Base-by-base conservation (phyloP, 768 basidiomycete genomes). In the Leucosporidium yakuticum region DNA sequence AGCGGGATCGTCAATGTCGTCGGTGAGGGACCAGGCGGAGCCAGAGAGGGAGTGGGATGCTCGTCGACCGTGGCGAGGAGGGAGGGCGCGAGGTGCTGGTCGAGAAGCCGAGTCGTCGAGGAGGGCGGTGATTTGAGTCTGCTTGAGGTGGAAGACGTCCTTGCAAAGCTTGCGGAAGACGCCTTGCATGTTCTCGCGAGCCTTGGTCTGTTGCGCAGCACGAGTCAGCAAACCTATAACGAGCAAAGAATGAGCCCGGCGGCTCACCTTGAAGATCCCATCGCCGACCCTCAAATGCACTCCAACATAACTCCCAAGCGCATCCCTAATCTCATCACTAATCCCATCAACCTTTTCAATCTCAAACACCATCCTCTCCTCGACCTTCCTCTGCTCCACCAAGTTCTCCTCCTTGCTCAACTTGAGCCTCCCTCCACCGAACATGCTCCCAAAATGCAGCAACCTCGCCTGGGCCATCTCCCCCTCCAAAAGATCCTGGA, bases 401-500 rank as follows among this genome's bases (percentile, higher is more conserved):
- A n/a, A n/a, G 21, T 17, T 23, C 51, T 47, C 70, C 32, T 47
- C 47, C 20, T 34, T 34, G 23, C 20, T n/a, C 15, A 71, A 25
- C 29, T 50, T 55, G 21, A 71, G 48, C 57, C 67, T 48, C 4
- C 58, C 29, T 17, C 64, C 50, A 9, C 60, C 56, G 59, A 71
- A 71, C 14, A 71, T n/a, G 47, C 64, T 65, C 6, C 67, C 67
- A n/a, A 71, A 71, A 25, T 31, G 60, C 29, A 71, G 53, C 4
- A 71, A 53, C 5, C 64, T 44, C 21, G 34, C 48, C 17, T 27
- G 27, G 53, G 2, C 48, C 44, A 65, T 19, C 47, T 56, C 23
- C 2, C 57, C 64, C 31, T 55, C 54, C 36, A 39, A 9, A 25
- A 70, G 31, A 44, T 61, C 54, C 6, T 61, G 48, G 11, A 70